Evolutionary conservation across 1,284 basidiomycete genomes (phyloP).

Genomic region (Chalciporus sp.): DNA sequence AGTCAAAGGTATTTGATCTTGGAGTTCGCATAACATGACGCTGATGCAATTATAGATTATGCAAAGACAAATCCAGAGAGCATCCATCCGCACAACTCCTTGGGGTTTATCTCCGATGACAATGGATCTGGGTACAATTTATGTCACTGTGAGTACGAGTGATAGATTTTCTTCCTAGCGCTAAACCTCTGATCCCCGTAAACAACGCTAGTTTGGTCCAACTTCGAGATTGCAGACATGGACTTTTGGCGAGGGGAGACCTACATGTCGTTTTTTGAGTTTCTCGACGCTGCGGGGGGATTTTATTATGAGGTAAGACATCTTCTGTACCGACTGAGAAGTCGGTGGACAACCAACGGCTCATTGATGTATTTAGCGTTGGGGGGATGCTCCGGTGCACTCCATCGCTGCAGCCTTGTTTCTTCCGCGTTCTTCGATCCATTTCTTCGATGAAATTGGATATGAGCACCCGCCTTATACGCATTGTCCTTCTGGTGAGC

Average conservation of each 20-base stretch:
- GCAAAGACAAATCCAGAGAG: constrained; percentile 58
- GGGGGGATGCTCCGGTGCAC: constrained; percentile 90
- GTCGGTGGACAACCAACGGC: not conserved
- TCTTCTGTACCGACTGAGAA: not conserved
- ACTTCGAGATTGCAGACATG: constrained; percentile 85
- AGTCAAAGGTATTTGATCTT: constrained; percentile 56
- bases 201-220: constrained; percentile 65
- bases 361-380: constrained; percentile 47
- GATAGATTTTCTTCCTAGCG: not conserved
- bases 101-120: constrained; percentile 76
- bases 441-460: constrained; percentile 66
- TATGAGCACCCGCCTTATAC: constrained; percentile 62
- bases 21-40: not conserved
- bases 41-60: constrained; percentile 42
- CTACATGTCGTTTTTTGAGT: constrained; percentile 79
- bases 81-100: constrained; percentile 65
- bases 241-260: constrained; percentile 81
- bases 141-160: constrained; percentile 71
- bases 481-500: constrained; percentile 58
- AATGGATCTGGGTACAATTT: constrained; percentile 70
- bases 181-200: not conserved
- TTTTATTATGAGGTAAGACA: constrained; percentile 78
- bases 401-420: constrained; percentile 81
- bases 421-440: constrained; percentile 66
- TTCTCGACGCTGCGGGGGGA: constrained; percentile 77